Evolutionary conservation across 1,139 yeast genomes (phyloP).

Genomic region (Suhomyces chickasaworum): DNA sequence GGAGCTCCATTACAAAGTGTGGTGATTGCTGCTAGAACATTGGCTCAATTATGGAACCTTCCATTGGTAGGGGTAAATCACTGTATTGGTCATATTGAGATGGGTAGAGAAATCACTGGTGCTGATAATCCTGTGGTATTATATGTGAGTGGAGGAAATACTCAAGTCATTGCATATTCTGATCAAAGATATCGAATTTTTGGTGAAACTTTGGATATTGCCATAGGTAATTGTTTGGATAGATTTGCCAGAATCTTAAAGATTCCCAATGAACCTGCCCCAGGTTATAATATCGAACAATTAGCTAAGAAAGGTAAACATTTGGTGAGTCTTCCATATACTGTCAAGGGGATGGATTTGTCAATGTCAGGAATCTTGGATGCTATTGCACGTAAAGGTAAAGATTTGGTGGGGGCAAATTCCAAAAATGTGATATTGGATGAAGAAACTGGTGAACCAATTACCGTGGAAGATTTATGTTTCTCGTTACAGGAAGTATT

Average conservation of each 20-base stretch:
- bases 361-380: constrained; percentile 96
- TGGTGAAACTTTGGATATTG: constrained; percentile 96
- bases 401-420: constrained; percentile 55
- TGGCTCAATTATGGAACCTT: constrained; percentile 75
- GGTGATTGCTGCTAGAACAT: constrained; percentile 87
- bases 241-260: constrained; percentile 88
- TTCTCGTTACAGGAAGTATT: constrained; percentile 89
- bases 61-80: constrained; percentile 96
- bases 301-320: constrained; percentile 76
- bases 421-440: constrained; percentile 45
- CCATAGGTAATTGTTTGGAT: constrained; percentile 95
- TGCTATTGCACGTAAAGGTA: constrained; percentile 76
- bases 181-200: constrained; percentile 90
- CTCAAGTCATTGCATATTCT: constrained; percentile 96
- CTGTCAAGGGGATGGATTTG: constrained; percentile 97
- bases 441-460: constrained; percentile 54
- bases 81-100: constrained; percentile 96
- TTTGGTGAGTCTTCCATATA: constrained; percentile 82
- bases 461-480: constrained; percentile 87
- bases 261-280: constrained; percentile 92
- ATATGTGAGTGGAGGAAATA: constrained; percentile 97
- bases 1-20: constrained; percentile 97
- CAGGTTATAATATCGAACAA: constrained; percentile 96
- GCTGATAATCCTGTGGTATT: constrained; percentile 94
- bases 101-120: constrained; percentile 98